Conservation (phyloP, 176 grass and related monocot species). For the Zea luxurians region DNA sequence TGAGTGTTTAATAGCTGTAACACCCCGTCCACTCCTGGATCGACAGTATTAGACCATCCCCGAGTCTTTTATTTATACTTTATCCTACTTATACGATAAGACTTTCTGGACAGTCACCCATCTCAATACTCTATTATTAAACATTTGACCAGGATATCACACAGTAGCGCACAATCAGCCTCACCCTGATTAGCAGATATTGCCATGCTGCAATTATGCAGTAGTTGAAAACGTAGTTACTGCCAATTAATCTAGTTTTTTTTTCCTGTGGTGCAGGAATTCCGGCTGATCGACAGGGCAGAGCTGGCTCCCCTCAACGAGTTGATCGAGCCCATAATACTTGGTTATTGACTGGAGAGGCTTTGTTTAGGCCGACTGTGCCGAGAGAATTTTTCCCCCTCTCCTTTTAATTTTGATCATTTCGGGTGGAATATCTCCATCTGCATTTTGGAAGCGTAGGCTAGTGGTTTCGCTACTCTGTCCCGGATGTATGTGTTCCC, state of each 20-base stretch:
- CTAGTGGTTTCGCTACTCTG: not conserved
- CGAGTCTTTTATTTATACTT: too few species aligned
- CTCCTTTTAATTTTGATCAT: not conserved
- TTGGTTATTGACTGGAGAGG: constrained; percentile 26
- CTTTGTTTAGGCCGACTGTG: constrained; percentile 1
- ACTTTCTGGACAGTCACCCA: too few species aligned
- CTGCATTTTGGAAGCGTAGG: constrained; percentile 32
- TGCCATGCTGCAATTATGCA: not conserved
- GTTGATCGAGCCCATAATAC: constrained; percentile 66
- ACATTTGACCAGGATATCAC: too few species aligned
- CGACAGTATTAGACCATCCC: too few species aligned
- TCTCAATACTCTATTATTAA: too few species aligned
- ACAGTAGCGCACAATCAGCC: too few species aligned
- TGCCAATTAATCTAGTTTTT: not conserved
- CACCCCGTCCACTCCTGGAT: too few species aligned
- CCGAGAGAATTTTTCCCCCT: not conserved
- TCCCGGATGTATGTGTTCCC: not conserved
- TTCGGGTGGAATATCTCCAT: constrained; percentile 20
- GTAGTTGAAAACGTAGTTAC: not conserved
- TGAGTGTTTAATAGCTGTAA: constrained; percentile 3
- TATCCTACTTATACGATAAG: too few species aligned
- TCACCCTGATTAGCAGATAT: not conserved
- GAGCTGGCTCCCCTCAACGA: constrained; percentile 85
- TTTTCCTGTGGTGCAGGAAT: constrained; percentile 56
- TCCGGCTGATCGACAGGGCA: constrained; percentile 65